These are phyloP conservation scores for Mycena rebaudengoi DNA, from an alignment of 768 basidiomycete genomes.

Conservation along the genomic window DNA sequence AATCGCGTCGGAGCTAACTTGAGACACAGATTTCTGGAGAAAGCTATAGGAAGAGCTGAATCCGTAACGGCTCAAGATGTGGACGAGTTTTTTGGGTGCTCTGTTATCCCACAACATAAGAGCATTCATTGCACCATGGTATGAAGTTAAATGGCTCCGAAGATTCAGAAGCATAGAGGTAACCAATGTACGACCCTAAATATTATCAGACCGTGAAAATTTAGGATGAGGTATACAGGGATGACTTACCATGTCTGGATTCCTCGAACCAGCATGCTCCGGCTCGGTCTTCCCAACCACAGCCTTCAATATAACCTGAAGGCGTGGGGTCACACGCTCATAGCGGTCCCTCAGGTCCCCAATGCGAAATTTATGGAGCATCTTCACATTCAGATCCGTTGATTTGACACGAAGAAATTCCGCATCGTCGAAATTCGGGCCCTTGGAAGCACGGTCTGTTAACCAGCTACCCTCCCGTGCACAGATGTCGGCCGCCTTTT, in stretches of 20 bases:
- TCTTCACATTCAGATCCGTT: neutral
- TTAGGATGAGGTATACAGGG: neutral
- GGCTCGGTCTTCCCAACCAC: neutral
- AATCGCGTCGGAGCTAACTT: slow-evolving; percentile 12
- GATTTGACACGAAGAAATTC: neutral
- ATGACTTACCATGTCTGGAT: slow-evolving; percentile 2
- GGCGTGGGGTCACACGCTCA: neutral
- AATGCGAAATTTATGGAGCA: neutral
- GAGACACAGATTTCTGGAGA: slow-evolving; percentile 10
- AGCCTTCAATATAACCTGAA: neutral
- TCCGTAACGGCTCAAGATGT: slow-evolving; percentile 24
- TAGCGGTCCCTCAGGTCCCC: neutral
- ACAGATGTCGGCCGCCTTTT: no score
- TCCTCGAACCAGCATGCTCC: neutral
- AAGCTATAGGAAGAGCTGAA: slow-evolving; percentile 17
- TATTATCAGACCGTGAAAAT: neutral
- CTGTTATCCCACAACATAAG: slow-evolving; percentile 24
- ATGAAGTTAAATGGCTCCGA: slow-evolving; percentile 20
- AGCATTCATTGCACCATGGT: slow-evolving; percentile 20
- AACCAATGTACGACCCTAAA: slow-evolving; percentile 24
- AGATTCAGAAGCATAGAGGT: slow-evolving; percentile 28
- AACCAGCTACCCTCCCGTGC: no score
- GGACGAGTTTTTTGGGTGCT: slow-evolving; percentile 22
- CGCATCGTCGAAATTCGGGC: neutral
- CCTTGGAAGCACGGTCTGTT: no score